Evolutionary conservation across 345 rosid genomes (phyloP).

Genomic region (Salix brachista): DNA sequence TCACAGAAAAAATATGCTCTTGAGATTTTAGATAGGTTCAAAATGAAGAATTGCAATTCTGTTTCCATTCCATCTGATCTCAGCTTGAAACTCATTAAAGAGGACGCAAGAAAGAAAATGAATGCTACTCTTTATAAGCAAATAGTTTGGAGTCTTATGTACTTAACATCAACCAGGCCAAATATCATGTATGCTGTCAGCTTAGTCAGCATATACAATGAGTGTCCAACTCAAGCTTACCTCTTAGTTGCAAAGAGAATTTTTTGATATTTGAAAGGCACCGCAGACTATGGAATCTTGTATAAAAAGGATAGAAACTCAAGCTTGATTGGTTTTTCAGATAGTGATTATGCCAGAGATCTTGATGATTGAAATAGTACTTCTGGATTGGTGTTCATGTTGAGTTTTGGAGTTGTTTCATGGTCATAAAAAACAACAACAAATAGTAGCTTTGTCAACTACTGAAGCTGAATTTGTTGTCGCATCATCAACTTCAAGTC

Average conservation of each 20-base stretch:
- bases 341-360: not conserved
- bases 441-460: not conserved
- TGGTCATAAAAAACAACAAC: not conserved
- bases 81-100: no score
- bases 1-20: not conserved
- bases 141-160: not conserved
- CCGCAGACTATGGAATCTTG: not conserved
- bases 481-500: not conserved
- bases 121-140: no score
- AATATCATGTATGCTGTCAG: not conserved
- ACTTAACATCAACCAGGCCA: not conserved
- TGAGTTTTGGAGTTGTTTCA: not conserved
- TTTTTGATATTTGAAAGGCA: no score
- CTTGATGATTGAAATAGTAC: not conserved
- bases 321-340: not conserved
- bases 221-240: not conserved
- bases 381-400: not conserved
- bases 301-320: not conserved
- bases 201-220: not conserved
- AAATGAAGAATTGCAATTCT: not conserved
- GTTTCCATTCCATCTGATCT: no score
- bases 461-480: not conserved
- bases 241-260: not conserved
- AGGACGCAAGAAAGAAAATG: no score
- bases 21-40: not conserved